Base-by-base conservation (phyloP, 768 basidiomycete species). In the Paxillus involutus region DNA sequence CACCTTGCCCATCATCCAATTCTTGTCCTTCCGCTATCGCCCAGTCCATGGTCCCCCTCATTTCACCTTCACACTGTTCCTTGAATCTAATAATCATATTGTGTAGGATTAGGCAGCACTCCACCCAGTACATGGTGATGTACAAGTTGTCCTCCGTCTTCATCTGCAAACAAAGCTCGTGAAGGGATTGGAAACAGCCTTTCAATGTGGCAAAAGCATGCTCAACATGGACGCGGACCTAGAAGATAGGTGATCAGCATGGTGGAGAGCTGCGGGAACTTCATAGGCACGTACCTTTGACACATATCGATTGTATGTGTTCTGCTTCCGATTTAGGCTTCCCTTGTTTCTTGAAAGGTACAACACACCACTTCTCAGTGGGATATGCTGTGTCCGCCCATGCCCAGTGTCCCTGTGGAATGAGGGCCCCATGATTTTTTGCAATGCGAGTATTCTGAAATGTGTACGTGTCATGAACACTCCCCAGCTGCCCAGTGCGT, bases 401-500 rank as follows among this genome's bases (percentile, higher is more conserved):
- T 21, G 21, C 3, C 21, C 21, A 61, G 13, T 62, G 48, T 0
- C 19, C 36, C 2, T 36, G 24, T 0, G 39, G 24, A 3, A 61
- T 46, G 16, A 47, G 13, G 0, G 0, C 3, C 0, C 42, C 36
- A 1, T 30, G 30, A 0, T 57, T 24, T 3, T 55, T n/a, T 6
- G 35, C 35, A 0, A 62, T 29, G 4, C 24, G 6, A 14, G 51
- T 57, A 0, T 35, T 39, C 14, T 51, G 43, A 12, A 62, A 60
- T n/a, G 37, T 42, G 32, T 54, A 55, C 0, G 55, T 21, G 19
- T 60, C 44, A 19, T 58, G 51, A 2, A 60, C 37, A n/a, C 59
- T 62, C 4, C 53, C 50, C 0, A 55, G 56, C 1, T 60, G 50
- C 0, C 50, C 55, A 62, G 29, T 2, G 33, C 16, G 36, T 62